A percentile compares a stretch with the other conserved stretches of the same genome.
phyloP scores from a whole-genome alignment of 1,139 yeast genomes.

The Saccharomycopsis phalli region DNA sequence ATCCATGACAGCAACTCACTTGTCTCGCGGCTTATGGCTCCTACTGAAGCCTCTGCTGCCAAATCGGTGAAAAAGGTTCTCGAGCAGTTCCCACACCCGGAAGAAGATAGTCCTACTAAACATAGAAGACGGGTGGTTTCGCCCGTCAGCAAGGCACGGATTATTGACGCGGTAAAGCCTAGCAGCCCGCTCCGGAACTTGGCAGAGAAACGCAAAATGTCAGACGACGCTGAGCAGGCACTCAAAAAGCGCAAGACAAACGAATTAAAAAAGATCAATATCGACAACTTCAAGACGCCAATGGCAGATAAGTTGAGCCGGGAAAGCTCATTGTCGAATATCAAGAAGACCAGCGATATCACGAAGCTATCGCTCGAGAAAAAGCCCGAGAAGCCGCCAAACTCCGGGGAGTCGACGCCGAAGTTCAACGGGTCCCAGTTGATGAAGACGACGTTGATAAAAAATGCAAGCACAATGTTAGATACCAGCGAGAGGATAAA shows the following conservation, averaged over 20 bases:
- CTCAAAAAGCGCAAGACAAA: conserved; percentile 5
- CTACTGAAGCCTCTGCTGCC: conserved; percentile 17
- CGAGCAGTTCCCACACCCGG: conserved; percentile 1
- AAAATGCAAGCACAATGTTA: conserved; percentile 13
- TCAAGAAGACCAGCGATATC: conserved; percentile 14
- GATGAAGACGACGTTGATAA: conserved; percentile 18
- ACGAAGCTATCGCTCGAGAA: conserved; percentile 8
- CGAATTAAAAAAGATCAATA: conserved; percentile 3
- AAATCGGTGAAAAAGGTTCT: conserved; percentile 5
- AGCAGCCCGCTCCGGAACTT: conserved; percentile 3
- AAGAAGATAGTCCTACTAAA: conserved; percentile 13
- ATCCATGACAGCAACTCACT: neutral
- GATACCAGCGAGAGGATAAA: conserved; percentile 12
- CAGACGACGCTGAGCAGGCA: neutral
- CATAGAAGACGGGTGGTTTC: neutral
- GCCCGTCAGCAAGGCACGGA: neutral
- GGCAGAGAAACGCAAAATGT: neutral
- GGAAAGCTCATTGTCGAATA: conserved; percentile 9
- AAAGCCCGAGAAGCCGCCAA: neutral
- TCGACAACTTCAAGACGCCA: conserved; percentile 9
- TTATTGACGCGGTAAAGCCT: neutral
- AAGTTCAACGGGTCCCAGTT: conserved; percentile 18
- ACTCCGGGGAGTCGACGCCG: neutral
- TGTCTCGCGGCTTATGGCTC: conserved; percentile 16
- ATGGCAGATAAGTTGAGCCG: conserved; percentile 6